phyloP scores from a whole-genome alignment of 2,329 filamentous ascomycete species.

The Colletotrichum lupini region DNA sequence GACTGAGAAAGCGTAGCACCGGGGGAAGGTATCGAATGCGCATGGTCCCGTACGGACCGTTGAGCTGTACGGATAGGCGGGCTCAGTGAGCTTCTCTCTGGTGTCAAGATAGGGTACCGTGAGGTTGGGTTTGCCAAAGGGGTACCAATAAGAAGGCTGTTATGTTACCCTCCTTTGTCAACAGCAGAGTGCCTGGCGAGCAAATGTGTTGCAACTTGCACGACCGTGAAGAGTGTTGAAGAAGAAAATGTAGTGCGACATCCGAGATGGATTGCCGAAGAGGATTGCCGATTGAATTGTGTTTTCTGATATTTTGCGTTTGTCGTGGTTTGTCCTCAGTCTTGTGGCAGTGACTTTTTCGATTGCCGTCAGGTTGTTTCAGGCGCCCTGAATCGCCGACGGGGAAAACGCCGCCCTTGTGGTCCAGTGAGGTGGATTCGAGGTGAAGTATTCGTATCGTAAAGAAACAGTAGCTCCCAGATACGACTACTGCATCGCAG shows the following conservation, averaged over 20 bases:
- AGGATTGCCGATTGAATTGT: conserved; percentile 8
- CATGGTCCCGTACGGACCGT: not conserved
- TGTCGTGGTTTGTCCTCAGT: not conserved
- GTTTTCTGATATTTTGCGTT: not conserved
- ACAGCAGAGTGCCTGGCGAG: not conserved
- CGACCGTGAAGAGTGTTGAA: not conserved
- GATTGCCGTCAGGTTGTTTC: conserved; percentile 26
- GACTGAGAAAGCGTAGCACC: not conserved
- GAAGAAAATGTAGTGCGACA: not conserved
- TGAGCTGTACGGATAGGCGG: not conserved
- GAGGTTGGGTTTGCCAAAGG: not conserved
- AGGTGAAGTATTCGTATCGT: not conserved
- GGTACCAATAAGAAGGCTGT: not conserved
- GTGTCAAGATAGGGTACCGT: not conserved
- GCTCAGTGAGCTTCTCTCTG: conserved; percentile 1
- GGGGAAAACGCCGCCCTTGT: conserved; percentile 7
- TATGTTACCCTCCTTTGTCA: not conserved
- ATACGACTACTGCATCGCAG: not conserved
- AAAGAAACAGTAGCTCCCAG: not conserved
- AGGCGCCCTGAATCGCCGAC: conserved; percentile 17
- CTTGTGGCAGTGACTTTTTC: not conserved
- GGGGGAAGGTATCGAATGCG: not conserved
- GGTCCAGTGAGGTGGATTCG: not conserved
- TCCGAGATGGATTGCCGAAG: conserved; percentile 15
- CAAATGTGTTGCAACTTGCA: not conserved